Conservation (phyloP, 164 flowering plant species). For the Warburgia ugandensis region DNA sequence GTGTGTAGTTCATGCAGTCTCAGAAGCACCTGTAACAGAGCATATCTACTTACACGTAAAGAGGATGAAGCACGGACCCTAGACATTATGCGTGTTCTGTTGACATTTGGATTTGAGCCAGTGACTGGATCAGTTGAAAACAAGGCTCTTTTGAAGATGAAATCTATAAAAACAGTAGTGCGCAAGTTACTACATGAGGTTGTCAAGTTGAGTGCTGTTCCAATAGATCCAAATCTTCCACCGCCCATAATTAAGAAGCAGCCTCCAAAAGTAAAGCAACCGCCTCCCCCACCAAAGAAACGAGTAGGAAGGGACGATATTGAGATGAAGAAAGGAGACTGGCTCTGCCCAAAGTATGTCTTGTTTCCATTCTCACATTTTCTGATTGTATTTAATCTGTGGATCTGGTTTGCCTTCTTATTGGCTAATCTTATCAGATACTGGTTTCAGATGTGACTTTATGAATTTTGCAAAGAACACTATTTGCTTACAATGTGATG, state of each 20-base stretch:
- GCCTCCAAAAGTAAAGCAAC: constrained; percentile 95
- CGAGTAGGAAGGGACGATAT: constrained; percentile 93
- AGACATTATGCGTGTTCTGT: constrained; percentile 73
- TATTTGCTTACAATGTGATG: constrained; percentile 94
- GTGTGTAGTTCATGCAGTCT: constrained; percentile 97
- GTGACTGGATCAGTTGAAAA: constrained; percentile 54
- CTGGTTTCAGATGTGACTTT: constrained; percentile 80
- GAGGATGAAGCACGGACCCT: constrained; percentile 95
- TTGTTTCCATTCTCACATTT: background rate
- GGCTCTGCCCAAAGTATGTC: constrained; percentile 90
- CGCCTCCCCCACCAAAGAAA: constrained; percentile 90
- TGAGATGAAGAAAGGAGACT: constrained; percentile 99
- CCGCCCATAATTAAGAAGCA: constrained; percentile 82
- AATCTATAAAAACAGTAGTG: constrained; percentile 67
- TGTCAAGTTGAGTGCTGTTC: constrained; percentile 87
- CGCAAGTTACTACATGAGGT: constrained; percentile 87
- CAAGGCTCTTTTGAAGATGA: constrained; percentile 57
- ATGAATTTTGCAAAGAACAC: constrained; percentile 97
- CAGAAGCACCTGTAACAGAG: constrained; percentile 80
- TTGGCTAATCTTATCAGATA: background rate
- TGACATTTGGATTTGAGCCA: constrained; percentile 82
- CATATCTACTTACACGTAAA: constrained; percentile 68
- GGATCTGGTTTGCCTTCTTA: background rate
- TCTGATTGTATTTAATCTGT: background rate
- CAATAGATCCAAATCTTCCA: constrained; percentile 96